These are phyloP conservation scores for Flaveria linearis DNA, from an alignment of 129 eudicot genomes.

Conservation along the genomic window DNA sequence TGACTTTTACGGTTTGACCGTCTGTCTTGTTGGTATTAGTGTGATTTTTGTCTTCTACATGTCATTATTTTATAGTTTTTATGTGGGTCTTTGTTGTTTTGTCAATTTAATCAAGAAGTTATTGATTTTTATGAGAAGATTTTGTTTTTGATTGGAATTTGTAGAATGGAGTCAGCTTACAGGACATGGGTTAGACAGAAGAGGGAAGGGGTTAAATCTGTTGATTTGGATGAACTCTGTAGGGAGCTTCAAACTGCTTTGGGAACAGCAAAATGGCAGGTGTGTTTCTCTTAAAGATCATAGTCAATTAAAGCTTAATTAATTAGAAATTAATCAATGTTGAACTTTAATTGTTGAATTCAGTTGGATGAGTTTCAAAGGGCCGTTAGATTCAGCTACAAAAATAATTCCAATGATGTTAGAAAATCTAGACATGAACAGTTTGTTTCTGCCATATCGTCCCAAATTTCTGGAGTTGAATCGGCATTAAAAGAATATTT, in stretches of 20 bases:
- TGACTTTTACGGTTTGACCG: conserved; percentile 18
- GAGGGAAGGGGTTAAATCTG: conserved; percentile 56
- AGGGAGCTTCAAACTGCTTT: conserved; percentile 94
- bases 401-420: conserved; percentile 52
- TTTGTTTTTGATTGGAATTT: conserved; percentile 3
- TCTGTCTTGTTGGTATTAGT: background rate
- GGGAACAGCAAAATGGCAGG: conserved; percentile 99
- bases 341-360: conserved; percentile 17
- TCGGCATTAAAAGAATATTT: conserved; percentile 52
- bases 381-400: conserved; percentile 78
- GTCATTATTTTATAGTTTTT: background rate
- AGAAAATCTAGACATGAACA: conserved; percentile 66
- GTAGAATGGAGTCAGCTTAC: conserved; percentile 90
- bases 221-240: conserved; percentile 54
- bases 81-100: conserved; percentile 25
- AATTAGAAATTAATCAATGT: background rate
- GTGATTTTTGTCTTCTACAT: conserved; percentile 13
- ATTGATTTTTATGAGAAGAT: background rate
- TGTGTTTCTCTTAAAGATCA: conserved; percentile 27
- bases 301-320: background rate
- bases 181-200: conserved; percentile 81
- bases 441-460: conserved; percentile 68
- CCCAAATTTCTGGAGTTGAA: conserved; percentile 79
- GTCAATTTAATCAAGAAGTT: conserved; percentile 8
- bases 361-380: conserved; percentile 93